Conservation (phyloP, 768 basidiomycete species). For the Trametes sanguinea region DNA sequence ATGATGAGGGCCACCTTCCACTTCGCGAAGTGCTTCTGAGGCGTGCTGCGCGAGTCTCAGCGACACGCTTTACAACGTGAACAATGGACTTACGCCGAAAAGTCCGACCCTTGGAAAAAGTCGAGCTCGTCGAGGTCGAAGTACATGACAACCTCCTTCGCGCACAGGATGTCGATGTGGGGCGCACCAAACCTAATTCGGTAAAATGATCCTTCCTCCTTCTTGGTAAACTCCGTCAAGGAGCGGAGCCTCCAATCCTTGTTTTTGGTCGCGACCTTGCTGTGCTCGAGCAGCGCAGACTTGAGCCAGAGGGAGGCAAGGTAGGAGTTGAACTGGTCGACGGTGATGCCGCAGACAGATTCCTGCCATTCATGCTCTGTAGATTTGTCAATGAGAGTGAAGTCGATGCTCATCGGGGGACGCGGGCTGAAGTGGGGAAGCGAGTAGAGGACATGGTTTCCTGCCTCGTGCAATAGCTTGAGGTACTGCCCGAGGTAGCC, state of each 20-base stretch:
- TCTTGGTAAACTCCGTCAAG: constrained; percentile 30
- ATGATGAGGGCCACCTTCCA: constrained; percentile 33
- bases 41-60: background rate
- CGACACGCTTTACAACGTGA: too few species aligned
- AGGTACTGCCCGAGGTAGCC: constrained; percentile 27
- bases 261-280: background rate
- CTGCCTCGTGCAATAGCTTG: constrained; percentile 29
- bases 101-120: constrained; percentile 24
- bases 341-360: constrained; percentile 25
- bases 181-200: constrained; percentile 32
- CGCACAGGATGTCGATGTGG: constrained; percentile 30
- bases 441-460: constrained; percentile 34
- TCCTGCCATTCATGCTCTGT: constrained; percentile 15
- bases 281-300: constrained; percentile 27
- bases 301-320: constrained; percentile 30
- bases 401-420: constrained; percentile 26
- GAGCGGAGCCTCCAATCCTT: constrained; percentile 20
- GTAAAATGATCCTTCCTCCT: constrained; percentile 24
- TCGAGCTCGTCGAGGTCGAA: constrained; percentile 29
- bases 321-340: constrained; percentile 32
- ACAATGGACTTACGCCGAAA: constrained; percentile 15
- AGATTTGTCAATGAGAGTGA: constrained; percentile 26
- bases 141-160: constrained; percentile 31
- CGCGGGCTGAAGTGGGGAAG: constrained; percentile 35
- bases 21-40: constrained; percentile 7